Evolutionary conservation across 1,284 basidiomycete species (phyloP), one percentile per base, ranked within the genome.

Genomic region (Ganoderma meredithae): DNA sequence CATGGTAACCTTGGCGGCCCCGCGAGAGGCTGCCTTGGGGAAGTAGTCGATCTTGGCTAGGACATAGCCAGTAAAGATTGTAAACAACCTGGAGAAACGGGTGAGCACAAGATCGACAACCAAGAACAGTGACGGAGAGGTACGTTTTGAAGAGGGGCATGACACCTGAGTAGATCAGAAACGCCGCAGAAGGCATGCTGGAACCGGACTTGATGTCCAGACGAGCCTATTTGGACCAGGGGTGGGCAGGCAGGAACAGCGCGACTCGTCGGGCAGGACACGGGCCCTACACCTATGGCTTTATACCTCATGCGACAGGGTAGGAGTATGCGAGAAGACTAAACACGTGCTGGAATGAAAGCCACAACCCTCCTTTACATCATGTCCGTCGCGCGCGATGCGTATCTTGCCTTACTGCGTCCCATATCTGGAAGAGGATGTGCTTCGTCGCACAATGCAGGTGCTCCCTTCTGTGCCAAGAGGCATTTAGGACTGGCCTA

Each of bases 1-100:
- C 80, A 83, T 81, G 13, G 79, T 76, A 40, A 83, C 75, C 61
- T 81, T 79, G 4, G 82, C 82, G 3, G 81, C 78, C 1, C 82
- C 81, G 36, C 77, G 73, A 6, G 80, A 76, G 6, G 81, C 82
- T 8, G 79, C 77, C 15, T 76, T 71, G 0, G 80, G 77, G 61
- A 82, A 83, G 7, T 81, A 63, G 25, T 75, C 81, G 69, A 73
- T 78, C 39, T 71, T 73, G 19, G 80, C 78, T 31, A 82, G 63
- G n/a, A 78, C 66, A 67, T 76, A 83, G 15, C 82, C 82, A 17
- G 78, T 75, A 55, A 79, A 68, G 43, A 82, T 81, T 7, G 79
- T 76, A 31, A 81, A 68, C 72, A 76, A 80, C 43, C 79, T 81
- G 66, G n/a, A 47, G 19, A 31, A 0, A 22, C 41, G 3, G 33